Evolutionary conservation across 352 stramenopile species (phyloP).

Genomic region (Globisporangium viniferum): DNA sequence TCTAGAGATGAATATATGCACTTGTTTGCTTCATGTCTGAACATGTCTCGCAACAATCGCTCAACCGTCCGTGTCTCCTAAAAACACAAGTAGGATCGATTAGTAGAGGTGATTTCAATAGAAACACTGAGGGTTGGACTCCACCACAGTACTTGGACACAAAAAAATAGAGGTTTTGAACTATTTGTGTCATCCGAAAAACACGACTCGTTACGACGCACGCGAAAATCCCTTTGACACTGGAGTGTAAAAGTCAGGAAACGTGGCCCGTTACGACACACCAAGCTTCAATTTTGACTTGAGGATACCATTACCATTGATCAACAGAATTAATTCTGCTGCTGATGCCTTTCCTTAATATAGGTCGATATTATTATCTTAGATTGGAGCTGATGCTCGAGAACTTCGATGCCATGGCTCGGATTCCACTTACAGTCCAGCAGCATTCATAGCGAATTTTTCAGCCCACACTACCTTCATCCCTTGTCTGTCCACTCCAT

Average conservation of each 20-base stretch:
- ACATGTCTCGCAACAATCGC: background rate
- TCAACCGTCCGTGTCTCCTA: background rate
- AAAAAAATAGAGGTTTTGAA: background rate
- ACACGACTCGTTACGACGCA: background rate
- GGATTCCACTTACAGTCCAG: background rate
- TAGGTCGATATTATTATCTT: too few relatives aligned
- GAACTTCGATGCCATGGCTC: background rate
- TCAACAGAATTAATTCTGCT: too few relatives aligned
- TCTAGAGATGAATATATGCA: background rate
- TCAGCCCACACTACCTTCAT: too few relatives aligned
- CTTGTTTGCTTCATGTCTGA: background rate
- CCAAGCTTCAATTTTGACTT: background rate
- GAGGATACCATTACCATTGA: too few relatives aligned
- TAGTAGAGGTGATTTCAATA: background rate
- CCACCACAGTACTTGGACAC: background rate
- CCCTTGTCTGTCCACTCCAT: too few relatives aligned
- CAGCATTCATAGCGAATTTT: too few relatives aligned
- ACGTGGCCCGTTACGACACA: background rate
- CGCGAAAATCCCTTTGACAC: too few relatives aligned
- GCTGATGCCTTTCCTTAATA: too few relatives aligned
- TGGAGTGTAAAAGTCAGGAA: too few relatives aligned
- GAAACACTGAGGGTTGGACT: background rate
- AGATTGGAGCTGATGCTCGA: too few relatives aligned
- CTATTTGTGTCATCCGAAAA: background rate
- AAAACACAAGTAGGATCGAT: background rate